Conservation (phyloP, 1,284 basidiomycete genomes). For the Heliocybe sulcata region DNA sequence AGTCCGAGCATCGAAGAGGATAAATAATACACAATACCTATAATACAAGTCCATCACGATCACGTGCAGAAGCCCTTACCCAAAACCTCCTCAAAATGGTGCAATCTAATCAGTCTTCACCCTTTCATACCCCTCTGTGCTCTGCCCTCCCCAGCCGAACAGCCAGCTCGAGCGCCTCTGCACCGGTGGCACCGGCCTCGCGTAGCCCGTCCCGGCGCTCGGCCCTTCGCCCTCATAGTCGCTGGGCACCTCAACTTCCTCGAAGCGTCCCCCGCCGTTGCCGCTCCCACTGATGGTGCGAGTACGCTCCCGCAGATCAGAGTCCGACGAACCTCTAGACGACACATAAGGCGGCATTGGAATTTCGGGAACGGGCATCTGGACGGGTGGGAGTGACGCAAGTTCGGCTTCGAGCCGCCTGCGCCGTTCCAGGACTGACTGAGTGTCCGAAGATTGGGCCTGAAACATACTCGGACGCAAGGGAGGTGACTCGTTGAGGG, state of each 20-base stretch:
- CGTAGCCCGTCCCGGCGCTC: not conserved
- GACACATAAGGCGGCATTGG: slow-evolving; percentile 11
- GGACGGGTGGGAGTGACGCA: slow-evolving; percentile 30
- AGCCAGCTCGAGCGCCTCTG: slow-evolving; percentile 28
- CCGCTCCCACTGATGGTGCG: slow-evolving; percentile 26
- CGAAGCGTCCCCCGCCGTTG: slow-evolving; percentile 35
- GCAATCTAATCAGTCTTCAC: slow-evolving; percentile 18
- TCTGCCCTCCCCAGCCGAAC: slow-evolving; percentile 26
- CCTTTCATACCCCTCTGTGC: slow-evolving; percentile 17
- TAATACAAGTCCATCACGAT: not conserved
- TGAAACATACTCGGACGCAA: not conserved
- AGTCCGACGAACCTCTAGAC: slow-evolving; percentile 24
- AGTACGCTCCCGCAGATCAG: slow-evolving; percentile 36
- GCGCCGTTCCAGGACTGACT: slow-evolving; percentile 36
- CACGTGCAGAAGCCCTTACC: not conserved
- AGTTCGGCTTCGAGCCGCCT: slow-evolving; percentile 53
- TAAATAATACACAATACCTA: slow-evolving; percentile 3
- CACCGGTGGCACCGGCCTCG: slow-evolving; percentile 9
- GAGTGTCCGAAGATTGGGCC: slow-evolving; percentile 8
- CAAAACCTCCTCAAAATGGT: not conserved
- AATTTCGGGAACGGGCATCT: slow-evolving; percentile 14
- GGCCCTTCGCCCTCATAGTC: slow-evolving; percentile 52
- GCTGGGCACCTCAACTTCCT: slow-evolving; percentile 59
- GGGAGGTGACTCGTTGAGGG: slow-evolving; percentile 15
- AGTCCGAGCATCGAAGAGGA: not conserved